Conservation (phyloP, 2,329 filamentous ascomycete genomes). For the Alternaria angustiovoidea region DNA sequence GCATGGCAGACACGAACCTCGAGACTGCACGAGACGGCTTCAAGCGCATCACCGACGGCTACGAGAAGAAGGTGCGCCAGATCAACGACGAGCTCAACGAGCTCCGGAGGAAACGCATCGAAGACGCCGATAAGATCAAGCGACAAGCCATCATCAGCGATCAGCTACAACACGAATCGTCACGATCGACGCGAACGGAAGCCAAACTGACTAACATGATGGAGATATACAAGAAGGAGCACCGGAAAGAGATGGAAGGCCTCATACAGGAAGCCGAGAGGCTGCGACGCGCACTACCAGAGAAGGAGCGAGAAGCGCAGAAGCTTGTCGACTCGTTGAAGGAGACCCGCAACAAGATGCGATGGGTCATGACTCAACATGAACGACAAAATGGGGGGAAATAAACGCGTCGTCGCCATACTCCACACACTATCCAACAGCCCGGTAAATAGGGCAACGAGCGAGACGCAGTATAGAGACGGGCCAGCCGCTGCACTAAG, state of each 20-base stretch:
- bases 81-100: slow-evolving; percentile 58
- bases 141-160: slow-evolving; percentile 74
- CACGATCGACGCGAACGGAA: slow-evolving; percentile 67
- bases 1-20: slow-evolving; percentile 67
- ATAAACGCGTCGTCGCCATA: background rate
- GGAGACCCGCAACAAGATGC: slow-evolving; percentile 71
- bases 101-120: slow-evolving; percentile 37
- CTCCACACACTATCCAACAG: background rate
- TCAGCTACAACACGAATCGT: slow-evolving; percentile 75
- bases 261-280: slow-evolving; percentile 66
- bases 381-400: slow-evolving; percentile 26
- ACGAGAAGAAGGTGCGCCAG: slow-evolving; percentile 57
- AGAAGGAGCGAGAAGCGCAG: slow-evolving; percentile 69
- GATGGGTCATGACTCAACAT: slow-evolving; percentile 68
- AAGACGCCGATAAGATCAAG: slow-evolving; percentile 47
- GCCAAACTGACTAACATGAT: slow-evolving; percentile 68
- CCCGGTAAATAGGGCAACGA: slow-evolving; percentile 5
- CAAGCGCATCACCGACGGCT: slow-evolving; percentile 68
- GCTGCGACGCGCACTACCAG: slow-evolving; percentile 63
- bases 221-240: slow-evolving; percentile 69
- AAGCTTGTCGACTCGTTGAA: slow-evolving; percentile 65
- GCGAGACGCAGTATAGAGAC: background rate
- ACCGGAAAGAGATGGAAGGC: slow-evolving; percentile 66
- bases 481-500: background rate
- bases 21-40: slow-evolving; percentile 75